These are phyloP conservation scores for Aspergillus sp. DNA, from an alignment of 2,329 filamentous ascomycete species.

Conservation along the genomic window DNA sequence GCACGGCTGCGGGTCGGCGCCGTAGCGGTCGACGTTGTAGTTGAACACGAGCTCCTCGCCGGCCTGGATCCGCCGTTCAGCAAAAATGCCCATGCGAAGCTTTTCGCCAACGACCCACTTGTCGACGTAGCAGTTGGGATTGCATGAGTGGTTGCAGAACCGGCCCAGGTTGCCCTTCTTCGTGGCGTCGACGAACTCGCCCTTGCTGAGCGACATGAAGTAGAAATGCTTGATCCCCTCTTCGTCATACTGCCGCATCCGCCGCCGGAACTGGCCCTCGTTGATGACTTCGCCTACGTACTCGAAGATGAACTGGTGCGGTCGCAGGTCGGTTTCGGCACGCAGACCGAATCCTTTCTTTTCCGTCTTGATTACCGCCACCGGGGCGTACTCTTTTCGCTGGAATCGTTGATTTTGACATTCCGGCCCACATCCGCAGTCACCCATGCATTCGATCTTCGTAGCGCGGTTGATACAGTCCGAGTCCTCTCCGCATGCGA, in stretches of 20 bases:
- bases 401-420: constrained; percentile 97
- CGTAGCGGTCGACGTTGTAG: constrained; percentile 98
- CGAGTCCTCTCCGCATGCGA: constrained; percentile 91
- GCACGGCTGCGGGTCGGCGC: constrained; percentile 92
- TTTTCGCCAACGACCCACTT: constrained; percentile 99
- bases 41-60: constrained; percentile 98
- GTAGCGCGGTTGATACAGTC: constrained; percentile 98
- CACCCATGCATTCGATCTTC: constrained; percentile 90
- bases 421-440: constrained; percentile 80
- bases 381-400: constrained; percentile 81
- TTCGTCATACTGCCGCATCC: constrained; percentile 90
- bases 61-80: constrained; percentile 75
- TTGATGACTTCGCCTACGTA: constrained; percentile 99
- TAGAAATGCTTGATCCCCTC: constrained; percentile 99
- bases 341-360: constrained; percentile 96
- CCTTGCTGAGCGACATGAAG: constrained; percentile 97
- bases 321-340: constrained; percentile 70
- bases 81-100: constrained; percentile 98
- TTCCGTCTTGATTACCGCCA: constrained; percentile 94
- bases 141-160: constrained; percentile 99
- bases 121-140: constrained; percentile 97
- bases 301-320: constrained; percentile 93
- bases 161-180: constrained; percentile 93
- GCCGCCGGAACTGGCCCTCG: constrained; percentile 80
- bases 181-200: constrained; percentile 95